Evolutionary conservation across 1,284 basidiomycete genomes (phyloP).

Genomic region (Moniliella sp.): DNA sequence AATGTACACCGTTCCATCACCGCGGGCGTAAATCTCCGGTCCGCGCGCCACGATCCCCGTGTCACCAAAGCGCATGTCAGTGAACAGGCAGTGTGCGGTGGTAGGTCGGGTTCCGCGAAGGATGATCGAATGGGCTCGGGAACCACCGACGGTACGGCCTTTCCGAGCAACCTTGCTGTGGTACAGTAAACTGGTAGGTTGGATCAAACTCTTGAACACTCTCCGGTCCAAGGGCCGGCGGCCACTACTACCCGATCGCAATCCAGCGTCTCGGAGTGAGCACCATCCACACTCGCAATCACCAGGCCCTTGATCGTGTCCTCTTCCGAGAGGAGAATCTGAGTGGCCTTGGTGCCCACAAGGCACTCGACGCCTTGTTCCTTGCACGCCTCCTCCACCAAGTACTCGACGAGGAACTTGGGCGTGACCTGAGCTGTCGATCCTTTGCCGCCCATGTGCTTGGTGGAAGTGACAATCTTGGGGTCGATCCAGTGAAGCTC

Average conservation of each 20-base stretch:
- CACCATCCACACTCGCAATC: no score
- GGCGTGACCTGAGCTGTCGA: constrained; percentile 62
- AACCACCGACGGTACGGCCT: constrained; percentile 32
- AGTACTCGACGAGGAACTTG: constrained; percentile 52
- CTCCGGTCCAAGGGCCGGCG: constrained; percentile 55
- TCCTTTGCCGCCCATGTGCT: constrained; percentile 33
- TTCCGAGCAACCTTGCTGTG: constrained; percentile 26
- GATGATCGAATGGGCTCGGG: constrained; percentile 39
- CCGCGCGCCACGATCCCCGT: constrained; percentile 9
- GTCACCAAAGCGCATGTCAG: constrained; percentile 35
- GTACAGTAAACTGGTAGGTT: no score
- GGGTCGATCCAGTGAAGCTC: constrained; percentile 26
- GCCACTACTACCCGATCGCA: neutral
- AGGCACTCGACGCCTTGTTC: constrained; percentile 36
- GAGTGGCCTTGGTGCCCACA: constrained; percentile 22
- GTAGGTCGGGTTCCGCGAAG: constrained; percentile 21
- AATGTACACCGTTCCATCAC: constrained; percentile 33
- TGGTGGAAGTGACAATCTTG: constrained; percentile 19
- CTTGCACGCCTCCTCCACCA: constrained; percentile 42
- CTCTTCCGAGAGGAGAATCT: no score
- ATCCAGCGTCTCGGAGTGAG: neutral
- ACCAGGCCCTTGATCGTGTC: neutral
- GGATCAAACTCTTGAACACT: constrained; percentile 35
- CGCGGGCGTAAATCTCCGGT: constrained; percentile 25
- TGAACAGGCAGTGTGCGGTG: constrained; percentile 38